phyloP scores from a whole-genome alignment of 2,329 filamentous ascomycete species.

The Fusarium solani-melongenae region DNA sequence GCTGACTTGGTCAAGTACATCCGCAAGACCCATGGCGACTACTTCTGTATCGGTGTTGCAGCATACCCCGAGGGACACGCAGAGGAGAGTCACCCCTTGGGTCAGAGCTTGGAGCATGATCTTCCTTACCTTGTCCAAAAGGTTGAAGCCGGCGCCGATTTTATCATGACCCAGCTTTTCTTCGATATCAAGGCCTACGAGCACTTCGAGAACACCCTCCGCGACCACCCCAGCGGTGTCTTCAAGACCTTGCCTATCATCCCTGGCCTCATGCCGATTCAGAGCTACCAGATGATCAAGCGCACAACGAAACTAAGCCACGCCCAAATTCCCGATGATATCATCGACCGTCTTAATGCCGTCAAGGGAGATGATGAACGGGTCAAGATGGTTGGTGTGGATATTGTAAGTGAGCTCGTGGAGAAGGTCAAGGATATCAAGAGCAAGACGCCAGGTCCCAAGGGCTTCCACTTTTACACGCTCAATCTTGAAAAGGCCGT shows the following conservation, averaged over 20 bases:
- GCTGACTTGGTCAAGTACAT: conserved; percentile 93
- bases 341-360: conserved; percentile 76
- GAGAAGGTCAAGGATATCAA: conserved; percentile 78
- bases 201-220: conserved; percentile 79
- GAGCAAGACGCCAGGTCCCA: conserved; percentile 66
- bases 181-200: conserved; percentile 89
- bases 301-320: conserved; percentile 95
- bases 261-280: conserved; percentile 95
- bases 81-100: conserved; percentile 84
- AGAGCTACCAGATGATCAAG: conserved; percentile 96
- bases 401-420: conserved; percentile 86
- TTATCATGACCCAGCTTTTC: conserved; percentile 98
- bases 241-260: conserved; percentile 92
- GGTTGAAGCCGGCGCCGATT: conserved; percentile 90
- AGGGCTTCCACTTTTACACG: conserved; percentile 97
- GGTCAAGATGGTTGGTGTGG: conserved; percentile 82
- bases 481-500: conserved; percentile 97
- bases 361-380: conserved; percentile 84
- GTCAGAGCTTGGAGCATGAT: conserved; percentile 79
- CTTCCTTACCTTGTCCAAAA: conserved; percentile 92
- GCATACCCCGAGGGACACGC: conserved; percentile 96
- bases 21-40: conserved; percentile 84
- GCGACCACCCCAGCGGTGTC: conserved; percentile 83
- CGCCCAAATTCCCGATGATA: conserved; percentile 78
- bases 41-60: conserved; percentile 96